Conservation (phyloP, 2,329 filamentous ascomycete genomes). For the Beauveria sp. region DNA sequence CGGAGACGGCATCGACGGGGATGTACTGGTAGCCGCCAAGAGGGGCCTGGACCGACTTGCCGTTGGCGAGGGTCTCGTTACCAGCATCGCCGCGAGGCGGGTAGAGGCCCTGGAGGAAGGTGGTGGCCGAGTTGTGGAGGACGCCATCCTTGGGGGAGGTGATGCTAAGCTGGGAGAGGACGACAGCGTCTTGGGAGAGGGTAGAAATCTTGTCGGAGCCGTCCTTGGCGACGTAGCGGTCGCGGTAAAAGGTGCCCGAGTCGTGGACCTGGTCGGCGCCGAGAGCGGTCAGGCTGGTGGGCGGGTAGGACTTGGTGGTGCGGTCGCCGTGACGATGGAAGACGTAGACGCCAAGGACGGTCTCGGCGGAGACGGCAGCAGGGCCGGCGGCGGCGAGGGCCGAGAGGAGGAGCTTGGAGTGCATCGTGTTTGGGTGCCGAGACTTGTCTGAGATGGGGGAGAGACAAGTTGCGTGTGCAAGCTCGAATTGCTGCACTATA, state of each 20-base stretch:
- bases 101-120: slow-evolving; percentile 81
- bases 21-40: slow-evolving; percentile 80
- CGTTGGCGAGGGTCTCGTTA: slow-evolving; percentile 62
- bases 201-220: slow-evolving; percentile 55
- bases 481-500: not conserved
- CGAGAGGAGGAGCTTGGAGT: slow-evolving; percentile 32
- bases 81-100: slow-evolving; percentile 55
- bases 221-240: slow-evolving; percentile 60
- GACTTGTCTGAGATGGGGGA: not conserved
- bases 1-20: slow-evolving; percentile 56
- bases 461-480: not conserved
- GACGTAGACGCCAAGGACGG: slow-evolving; percentile 73
- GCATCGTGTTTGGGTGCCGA: slow-evolving; percentile 24
- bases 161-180: slow-evolving; percentile 62
- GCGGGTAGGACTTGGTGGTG: slow-evolving; percentile 66
- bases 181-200: slow-evolving; percentile 59
- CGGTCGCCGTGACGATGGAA: slow-evolving; percentile 89
- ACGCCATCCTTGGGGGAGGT: slow-evolving; percentile 69
- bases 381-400: slow-evolving; percentile 31
- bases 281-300: slow-evolving; percentile 67
- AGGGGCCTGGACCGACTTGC: slow-evolving; percentile 56
- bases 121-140: slow-evolving; percentile 70
- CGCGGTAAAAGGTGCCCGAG: slow-evolving; percentile 68
- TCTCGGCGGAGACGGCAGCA: slow-evolving; percentile 41
- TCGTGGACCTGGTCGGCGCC: slow-evolving; percentile 69